These are phyloP conservation scores for Pseudocercospora cruenta DNA, from an alignment of 2,329 filamentous ascomycete species.

Conservation along the genomic window DNA sequence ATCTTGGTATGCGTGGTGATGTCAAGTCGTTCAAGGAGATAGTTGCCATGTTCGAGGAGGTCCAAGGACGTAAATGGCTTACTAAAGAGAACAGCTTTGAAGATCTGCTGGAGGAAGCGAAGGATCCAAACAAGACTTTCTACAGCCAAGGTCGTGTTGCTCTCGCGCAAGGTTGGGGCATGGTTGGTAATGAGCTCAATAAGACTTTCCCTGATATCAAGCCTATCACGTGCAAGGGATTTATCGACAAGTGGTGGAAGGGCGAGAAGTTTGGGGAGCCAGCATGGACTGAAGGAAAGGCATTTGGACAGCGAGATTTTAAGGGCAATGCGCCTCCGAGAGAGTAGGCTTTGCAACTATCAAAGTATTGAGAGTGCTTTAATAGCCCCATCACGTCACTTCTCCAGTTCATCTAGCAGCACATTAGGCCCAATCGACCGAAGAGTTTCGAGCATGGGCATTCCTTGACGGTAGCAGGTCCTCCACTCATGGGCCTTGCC, in stretches of 20 bases:
- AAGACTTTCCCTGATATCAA: slow-evolving; percentile 33
- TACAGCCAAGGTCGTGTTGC: slow-evolving; percentile 37
- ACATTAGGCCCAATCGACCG: slow-evolving; percentile 13
- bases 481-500: slow-evolving; percentile 3
- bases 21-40: slow-evolving; percentile 33
- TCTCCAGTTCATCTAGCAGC: slow-evolving; percentile 15
- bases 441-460: slow-evolving; percentile 18
- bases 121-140: slow-evolving; percentile 30
- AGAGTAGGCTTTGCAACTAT: neutral
- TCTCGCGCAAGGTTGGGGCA: slow-evolving; percentile 28
- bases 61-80: slow-evolving; percentile 35
- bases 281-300: slow-evolving; percentile 29
- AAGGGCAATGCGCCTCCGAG: slow-evolving; percentile 10
- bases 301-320: slow-evolving; percentile 21
- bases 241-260: slow-evolving; percentile 37
- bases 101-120: slow-evolving; percentile 25
- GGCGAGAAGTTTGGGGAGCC: slow-evolving; percentile 31
- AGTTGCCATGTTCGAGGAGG: slow-evolving; percentile 32
- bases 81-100: slow-evolving; percentile 31
- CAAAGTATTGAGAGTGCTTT: neutral
- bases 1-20: slow-evolving; percentile 42
- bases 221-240: slow-evolving; percentile 31
- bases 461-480: slow-evolving; percentile 12
- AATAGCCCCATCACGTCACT: neutral
- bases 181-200: slow-evolving; percentile 36